phyloP scores from a whole-genome alignment of 257 asterid genomes.

The Catharanthus roseus region DNA sequence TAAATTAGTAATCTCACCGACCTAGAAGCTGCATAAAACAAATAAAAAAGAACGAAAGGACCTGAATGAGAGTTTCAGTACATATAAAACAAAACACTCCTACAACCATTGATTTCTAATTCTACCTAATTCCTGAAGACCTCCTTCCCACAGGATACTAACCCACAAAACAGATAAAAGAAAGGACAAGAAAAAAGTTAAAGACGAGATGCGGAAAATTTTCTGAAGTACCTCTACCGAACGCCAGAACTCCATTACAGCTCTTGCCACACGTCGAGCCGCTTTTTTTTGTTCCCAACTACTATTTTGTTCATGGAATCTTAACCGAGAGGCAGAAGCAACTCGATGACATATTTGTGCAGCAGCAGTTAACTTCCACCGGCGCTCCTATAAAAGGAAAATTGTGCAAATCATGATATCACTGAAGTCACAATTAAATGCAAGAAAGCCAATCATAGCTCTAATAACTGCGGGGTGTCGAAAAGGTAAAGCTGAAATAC shows the following conservation, averaged over 20 bases:
- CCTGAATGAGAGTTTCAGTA: neutral
- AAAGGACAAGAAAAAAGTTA: neutral
- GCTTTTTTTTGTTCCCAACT: constrained; percentile 50
- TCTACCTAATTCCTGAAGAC: neutral
- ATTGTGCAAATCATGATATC: neutral
- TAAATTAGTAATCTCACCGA: neutral
- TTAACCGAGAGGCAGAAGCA: constrained; percentile 44
- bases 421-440: neutral
- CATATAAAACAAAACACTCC: neutral
- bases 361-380: constrained; percentile 79
- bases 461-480: neutral
- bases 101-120: neutral
- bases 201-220: neutral
- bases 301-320: constrained; percentile 36
- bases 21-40: neutral
- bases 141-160: neutral
- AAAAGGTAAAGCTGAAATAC: constrained; percentile 2
- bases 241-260: constrained; percentile 82
- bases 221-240: constrained; percentile 49
- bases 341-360: constrained; percentile 52
- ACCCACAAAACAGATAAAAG: constrained; percentile 3
- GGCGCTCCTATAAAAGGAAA: constrained; percentile 61
- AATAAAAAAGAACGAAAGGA: neutral
- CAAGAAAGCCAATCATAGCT: neutral
- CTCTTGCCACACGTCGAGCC: constrained; percentile 61